Conservation (phyloP, 176 grass and related monocot species). For the barley (Hordeum vulgare) region MorexV3_pseudomolecules_assembly NC_058521.1:565021212-565021711, state of each 20-base stretch:
- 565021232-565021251: conserved; percentile 78
- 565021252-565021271: conserved; percentile 62
- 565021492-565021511: too few relatives aligned
- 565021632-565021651: conserved; percentile 81
- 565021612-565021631: conserved; percentile 90
- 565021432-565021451: not conserved
- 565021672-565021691: conserved; percentile 4
- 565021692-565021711: not conserved
- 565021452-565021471: not conserved
- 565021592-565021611: conserved; percentile 86
- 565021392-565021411: not conserved
- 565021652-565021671: conserved; percentile 34
- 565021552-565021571: not conserved
- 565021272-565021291: conserved; percentile 67
- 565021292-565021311: conserved; percentile 73
- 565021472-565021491: not conserved
- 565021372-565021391: not conserved
- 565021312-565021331: conserved; percentile 28
- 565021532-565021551: too few relatives aligned
- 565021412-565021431: not conserved
- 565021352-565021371: too few relatives aligned
- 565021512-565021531: too few relatives aligned
- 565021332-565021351: not conserved
- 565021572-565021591: conserved; percentile 54
- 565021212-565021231: conserved; percentile 57